Evolutionary conservation across 2,329 filamentous ascomycete species (phyloP), one percentile per base, ranked within the genome.

Genomic region (Epichloe typhina): DNA sequence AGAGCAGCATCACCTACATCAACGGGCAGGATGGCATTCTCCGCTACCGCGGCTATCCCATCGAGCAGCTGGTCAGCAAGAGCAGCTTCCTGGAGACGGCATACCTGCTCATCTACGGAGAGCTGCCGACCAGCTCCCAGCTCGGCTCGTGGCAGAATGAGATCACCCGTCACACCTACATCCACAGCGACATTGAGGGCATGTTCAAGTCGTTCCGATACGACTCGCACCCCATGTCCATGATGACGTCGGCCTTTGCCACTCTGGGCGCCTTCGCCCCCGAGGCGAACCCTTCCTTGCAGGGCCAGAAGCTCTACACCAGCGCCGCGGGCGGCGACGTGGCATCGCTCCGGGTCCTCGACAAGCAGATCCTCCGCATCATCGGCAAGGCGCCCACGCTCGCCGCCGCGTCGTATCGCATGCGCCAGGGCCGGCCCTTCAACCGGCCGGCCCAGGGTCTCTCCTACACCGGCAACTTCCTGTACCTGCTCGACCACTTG

Each of bases 381-480:
- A 69, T 77, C 41, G 72, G 73, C 46, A 74, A 75, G 57, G 72
- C 72, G 1, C 72, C 73, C 3, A 75, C 72, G 2, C 61, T 76
- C 4, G 72, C 71, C 3, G 74, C 74, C 0, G 71, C 73, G 3
- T 68, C 72, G 1, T 76, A 77, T 65, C 69, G 75, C 53, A 76
- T 77, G 66, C 68, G 72, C 31, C 70, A 72, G 54, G 73, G 73
- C n/a, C 64, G 71, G 0, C 67, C 72, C 0, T 76, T 79, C 61
- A 75, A 73, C 58, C 65, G 69, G 0, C 72, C 75, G 0, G 69
- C 71, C 0, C 62, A 67, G 33, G 69, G 72, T 2, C 64, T 72
- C n/a, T 70, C 68, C 0, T 79, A 75, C 63, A 71, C 74, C 0
- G 75, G 74, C 51, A 80, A 80, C 58, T 69, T 80, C 52, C 64